Evolutionary conservation across 2,329 filamentous ascomycete species (phyloP), one percentile per base, ranked within the genome.

Genomic region (Phyllosticta citrichinensis): DNA sequence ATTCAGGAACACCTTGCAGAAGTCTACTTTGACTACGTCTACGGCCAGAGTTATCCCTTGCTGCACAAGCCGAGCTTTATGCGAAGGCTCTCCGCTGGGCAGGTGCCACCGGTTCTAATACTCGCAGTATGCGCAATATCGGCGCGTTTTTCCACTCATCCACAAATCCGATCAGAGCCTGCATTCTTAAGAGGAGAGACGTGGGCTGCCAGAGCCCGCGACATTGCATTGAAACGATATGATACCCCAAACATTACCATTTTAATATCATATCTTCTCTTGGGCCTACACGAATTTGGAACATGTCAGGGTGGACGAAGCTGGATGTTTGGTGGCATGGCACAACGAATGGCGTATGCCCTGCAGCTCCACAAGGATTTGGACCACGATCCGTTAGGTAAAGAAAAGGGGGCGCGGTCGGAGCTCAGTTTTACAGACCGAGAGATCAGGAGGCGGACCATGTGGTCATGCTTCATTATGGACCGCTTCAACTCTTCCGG

Each of bases 381-480:
- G 27, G 91, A 96, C 64, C 85, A 88, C 68, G 91, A 96, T 66
- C 88, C 89, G 0, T 75, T 84, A 40, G 82, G 81, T n/a, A 78
- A 81, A n/a, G 82, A 83, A 51, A 80, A 81, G 20, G 71, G 68
- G 19, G 77, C 77, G 47, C 79, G 82, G 12, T 80, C 81, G 2
- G 84, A 87, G 64, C 81, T 94, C 58, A 96, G 91, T 70, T 94
- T 94, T 66, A 91, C 92, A 17, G 94, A 97, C 72, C 87, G 91
- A 27, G 94, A 99, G 72, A 97, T 97, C 59, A 83, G 94, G 63
- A 81, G 94, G 66, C 84, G 94, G 61, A 94, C 91, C 2, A 97
- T 99, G 93, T 99, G 94, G 94, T 89, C 92, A 12, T 97, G 93
- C 71, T 96, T 96, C 69, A 75, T 97, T 61, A 97, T 97, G 92